A percentile compares a stretch with the other conserved stretches of the same genome.
These are phyloP conservation scores for Huntiella decipiens DNA, from an alignment of 2,329 filamentous ascomycete species.

Conservation along the genomic window DNA sequence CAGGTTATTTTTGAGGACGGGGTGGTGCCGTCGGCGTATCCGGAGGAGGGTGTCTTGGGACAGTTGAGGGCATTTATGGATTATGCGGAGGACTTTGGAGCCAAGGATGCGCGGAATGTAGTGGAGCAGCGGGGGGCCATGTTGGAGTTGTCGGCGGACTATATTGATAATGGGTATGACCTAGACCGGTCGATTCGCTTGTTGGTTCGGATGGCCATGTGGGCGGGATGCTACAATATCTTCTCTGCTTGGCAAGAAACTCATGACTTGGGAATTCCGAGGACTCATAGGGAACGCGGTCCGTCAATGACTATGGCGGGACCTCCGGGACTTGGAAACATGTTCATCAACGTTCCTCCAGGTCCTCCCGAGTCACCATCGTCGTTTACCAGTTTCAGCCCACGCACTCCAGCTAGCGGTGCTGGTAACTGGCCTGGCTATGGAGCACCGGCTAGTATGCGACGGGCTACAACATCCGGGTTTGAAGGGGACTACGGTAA, in stretches of 20 bases:
- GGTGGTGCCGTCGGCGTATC: neutral
- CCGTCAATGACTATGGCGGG: neutral
- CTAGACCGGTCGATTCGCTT: neutral
- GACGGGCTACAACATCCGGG: neutral
- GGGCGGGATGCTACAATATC: neutral
- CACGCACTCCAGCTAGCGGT: slow-evolving; percentile 3
- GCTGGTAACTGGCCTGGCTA: neutral
- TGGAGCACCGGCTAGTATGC: neutral
- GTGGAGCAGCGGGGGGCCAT: too few species aligned
- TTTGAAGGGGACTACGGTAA: slow-evolving; percentile 4
- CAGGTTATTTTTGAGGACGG: slow-evolving; percentile 1
- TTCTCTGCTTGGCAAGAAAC: neutral
- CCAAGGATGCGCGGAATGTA: too few species aligned
- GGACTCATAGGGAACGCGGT: neutral
- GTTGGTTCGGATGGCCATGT: neutral
- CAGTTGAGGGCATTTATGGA: slow-evolving; percentile 4
- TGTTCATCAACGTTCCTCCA: neutral
- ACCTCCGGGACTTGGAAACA: neutral
- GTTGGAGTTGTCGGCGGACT: too few species aligned
- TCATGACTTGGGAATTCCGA: too few species aligned
- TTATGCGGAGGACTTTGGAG: neutral
- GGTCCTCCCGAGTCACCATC: slow-evolving; percentile 1
- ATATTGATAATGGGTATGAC: slow-evolving; percentile 1
- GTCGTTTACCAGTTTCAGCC: slow-evolving; percentile 6
- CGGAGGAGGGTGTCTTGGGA: neutral